These are phyloP conservation scores for Flaveria robusta DNA, from an alignment of 129 eudicot species.

Conservation along the genomic window DNA sequence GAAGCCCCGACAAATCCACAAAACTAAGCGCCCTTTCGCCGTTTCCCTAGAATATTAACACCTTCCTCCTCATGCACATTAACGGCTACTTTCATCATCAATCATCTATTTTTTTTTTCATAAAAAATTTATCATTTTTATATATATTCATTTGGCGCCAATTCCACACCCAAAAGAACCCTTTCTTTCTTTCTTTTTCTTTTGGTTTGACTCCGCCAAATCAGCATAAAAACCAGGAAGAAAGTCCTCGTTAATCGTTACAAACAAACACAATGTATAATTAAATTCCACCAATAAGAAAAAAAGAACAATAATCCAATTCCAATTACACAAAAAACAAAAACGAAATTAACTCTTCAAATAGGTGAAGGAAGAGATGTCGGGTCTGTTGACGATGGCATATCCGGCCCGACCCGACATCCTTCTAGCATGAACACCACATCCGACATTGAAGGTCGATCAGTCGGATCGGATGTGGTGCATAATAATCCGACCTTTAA, in stretches of 20 bases:
- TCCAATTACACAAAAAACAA: conserved; percentile 15
- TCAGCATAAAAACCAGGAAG: conserved; percentile 28
- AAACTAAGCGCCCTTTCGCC: conserved; percentile 38
- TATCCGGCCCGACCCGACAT: conserved; percentile 76
- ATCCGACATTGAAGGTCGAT: conserved; percentile 73
- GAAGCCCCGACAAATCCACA: conserved; percentile 45
- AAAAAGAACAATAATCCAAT: conserved; percentile 16
- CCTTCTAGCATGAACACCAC: conserved; percentile 94
- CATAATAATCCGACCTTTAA: conserved; percentile 84
- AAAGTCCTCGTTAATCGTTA: conserved; percentile 5
- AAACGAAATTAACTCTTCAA: conserved; percentile 16
- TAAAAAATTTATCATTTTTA: background rate
- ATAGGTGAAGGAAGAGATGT: conserved; percentile 62
- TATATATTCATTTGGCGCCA: conserved; percentile 39
- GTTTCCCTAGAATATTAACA: conserved; percentile 30
- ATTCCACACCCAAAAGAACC: conserved; percentile 6
- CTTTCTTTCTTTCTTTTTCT: background rate
- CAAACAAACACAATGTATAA: conserved; percentile 1
- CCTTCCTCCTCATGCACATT: conserved; percentile 36
- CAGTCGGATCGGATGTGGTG: conserved; percentile 72
- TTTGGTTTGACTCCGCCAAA: conserved; percentile 41
- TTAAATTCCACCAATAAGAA: conserved; percentile 22
- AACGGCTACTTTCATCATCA: conserved; percentile 66
- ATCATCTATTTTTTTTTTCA: background rate
- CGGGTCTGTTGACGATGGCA: conserved; percentile 83